Percentiles rank a stretch among this genome's conserved stretches.
Conservation (phyloP, 2,329 filamentous ascomycete genomes). For the Gnomoniopsis smithogilvyi region DNA sequence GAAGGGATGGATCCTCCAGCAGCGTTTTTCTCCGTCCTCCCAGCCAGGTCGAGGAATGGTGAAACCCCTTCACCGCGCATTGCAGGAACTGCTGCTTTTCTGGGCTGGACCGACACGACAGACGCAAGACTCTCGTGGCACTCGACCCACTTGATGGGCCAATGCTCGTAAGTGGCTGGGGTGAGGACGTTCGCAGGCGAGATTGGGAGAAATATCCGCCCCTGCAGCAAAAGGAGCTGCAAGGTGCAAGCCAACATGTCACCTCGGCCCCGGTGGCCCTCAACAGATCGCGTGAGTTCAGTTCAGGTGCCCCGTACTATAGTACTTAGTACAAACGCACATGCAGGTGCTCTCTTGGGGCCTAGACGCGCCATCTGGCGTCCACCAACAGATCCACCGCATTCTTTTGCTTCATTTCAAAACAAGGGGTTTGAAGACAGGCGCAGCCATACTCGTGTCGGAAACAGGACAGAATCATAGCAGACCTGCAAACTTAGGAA, state of each 20-base stretch:
- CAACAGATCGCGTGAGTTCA: not conserved
- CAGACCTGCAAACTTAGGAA: no score
- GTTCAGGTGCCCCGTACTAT: not conserved
- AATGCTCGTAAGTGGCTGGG: not conserved
- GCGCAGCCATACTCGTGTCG: no score
- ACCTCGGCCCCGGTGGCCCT: not conserved
- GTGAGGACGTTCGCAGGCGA: not conserved
- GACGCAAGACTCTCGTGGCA: slow-evolving; percentile 3
- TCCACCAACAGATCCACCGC: no score
- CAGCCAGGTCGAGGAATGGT: not conserved
- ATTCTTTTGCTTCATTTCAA: no score
- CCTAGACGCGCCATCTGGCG: no score
- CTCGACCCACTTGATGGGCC: not conserved
- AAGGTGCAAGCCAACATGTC: not conserved
- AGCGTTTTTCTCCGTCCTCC: not conserved
- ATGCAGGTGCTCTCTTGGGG: no score
- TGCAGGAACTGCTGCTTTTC: not conserved
- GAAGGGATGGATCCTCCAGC: not conserved
- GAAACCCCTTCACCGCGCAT: slow-evolving; percentile 3
- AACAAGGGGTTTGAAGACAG: no score
- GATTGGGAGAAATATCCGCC: not conserved
- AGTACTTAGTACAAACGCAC: not conserved
- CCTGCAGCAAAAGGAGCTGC: slow-evolving; percentile 6
- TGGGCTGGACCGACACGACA: not conserved
- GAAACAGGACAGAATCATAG: no score